Evolutionary conservation across 2,329 filamentous ascomycete species (phyloP).

Genomic region (Apiospora pterosperma): DNA sequence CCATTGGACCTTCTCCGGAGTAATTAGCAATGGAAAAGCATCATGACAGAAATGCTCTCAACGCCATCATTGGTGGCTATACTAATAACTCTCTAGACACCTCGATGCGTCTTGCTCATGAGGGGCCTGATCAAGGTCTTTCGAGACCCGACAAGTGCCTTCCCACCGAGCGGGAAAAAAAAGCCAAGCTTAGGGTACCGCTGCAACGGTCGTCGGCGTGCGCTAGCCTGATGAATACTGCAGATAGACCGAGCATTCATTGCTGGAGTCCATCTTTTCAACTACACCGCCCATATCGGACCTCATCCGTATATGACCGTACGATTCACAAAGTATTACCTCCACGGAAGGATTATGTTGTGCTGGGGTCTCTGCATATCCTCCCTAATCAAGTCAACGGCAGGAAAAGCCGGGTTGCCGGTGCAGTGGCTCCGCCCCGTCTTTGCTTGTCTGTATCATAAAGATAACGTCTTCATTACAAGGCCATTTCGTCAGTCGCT

Average conservation of each 20-base stretch:
- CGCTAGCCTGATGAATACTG: background rate
- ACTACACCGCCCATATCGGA: too few relatives aligned
- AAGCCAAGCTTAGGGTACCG: background rate
- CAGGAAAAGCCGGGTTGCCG: background rate
- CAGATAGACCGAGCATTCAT: too few relatives aligned
- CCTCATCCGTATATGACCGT: too few relatives aligned
- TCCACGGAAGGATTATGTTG: background rate
- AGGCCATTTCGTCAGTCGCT: background rate
- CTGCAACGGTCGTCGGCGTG: background rate
- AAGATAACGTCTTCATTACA: background rate
- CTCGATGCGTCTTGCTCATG: too few relatives aligned
- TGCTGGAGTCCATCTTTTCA: too few relatives aligned
- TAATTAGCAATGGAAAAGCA: background rate
- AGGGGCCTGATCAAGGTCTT: too few relatives aligned
- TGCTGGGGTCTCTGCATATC: background rate
- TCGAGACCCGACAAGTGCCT: too few relatives aligned
- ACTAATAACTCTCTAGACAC: too few relatives aligned
- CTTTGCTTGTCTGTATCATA: background rate
- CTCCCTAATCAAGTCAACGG: background rate
- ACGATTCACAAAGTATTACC: too few relatives aligned
- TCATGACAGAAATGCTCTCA: too few relatives aligned
- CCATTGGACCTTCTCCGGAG: background rate
- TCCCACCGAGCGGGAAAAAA: too few relatives aligned
- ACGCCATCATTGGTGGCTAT: too few relatives aligned
- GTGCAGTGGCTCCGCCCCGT: background rate